Evolutionary conservation across 2,329 filamentous ascomycete species (phyloP).

Genomic region (Eutypa lata): DNA sequence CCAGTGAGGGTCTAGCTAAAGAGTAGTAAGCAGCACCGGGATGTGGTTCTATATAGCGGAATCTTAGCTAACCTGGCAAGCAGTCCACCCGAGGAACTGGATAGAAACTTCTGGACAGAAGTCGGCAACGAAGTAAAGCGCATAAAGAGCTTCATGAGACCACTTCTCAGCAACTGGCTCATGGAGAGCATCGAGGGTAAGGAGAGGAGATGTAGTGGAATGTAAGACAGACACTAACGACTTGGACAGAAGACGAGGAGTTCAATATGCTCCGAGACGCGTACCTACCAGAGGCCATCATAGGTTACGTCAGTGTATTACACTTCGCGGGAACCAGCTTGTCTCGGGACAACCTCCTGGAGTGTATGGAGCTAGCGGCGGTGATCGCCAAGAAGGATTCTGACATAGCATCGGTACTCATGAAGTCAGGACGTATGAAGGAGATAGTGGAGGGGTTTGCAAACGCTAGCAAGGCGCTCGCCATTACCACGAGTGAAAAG

Average conservation of each 20-base stretch:
- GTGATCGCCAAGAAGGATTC: conserved; percentile 69
- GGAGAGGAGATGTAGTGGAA: conserved; percentile 13
- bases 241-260: conserved; percentile 50
- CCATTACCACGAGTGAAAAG: conserved; percentile 54
- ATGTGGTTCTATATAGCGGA: neutral
- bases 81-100: conserved; percentile 30
- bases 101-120: conserved; percentile 48
- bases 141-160: conserved; percentile 55
- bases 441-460: conserved; percentile 78
- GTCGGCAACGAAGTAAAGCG: conserved; percentile 53
- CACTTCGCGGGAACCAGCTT: conserved; percentile 75
- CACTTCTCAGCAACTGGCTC: conserved; percentile 65
- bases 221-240: conserved; percentile 6
- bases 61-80: conserved; percentile 22
- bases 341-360: conserved; percentile 72
- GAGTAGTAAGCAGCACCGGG: conserved; percentile 44
- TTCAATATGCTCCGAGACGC: conserved; percentile 65
- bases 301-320: conserved; percentile 79
- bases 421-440: conserved; percentile 64
- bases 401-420: conserved; percentile 63
- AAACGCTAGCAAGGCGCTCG: conserved; percentile 69
- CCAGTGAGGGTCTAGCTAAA: conserved; percentile 47
- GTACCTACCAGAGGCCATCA: conserved; percentile 81
- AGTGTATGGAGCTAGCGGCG: conserved; percentile 83
- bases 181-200: conserved; percentile 52